Base-by-base conservation (phyloP, 2,329 filamentous ascomycete genomes). In the Erysiphe neolycopersici region DNA sequence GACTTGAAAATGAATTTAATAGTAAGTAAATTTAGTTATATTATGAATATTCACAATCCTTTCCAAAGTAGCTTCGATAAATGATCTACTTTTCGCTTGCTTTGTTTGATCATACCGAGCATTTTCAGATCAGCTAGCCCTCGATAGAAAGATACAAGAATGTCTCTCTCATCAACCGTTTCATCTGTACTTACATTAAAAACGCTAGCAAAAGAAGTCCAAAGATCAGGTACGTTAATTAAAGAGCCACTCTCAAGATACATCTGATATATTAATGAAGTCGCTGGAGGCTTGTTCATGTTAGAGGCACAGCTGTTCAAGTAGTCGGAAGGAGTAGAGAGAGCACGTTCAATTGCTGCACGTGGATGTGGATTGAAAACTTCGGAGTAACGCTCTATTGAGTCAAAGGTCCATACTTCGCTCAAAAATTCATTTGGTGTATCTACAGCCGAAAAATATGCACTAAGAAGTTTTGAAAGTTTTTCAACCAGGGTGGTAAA, bases 71-170 rank as follows among this genome's bases (percentile, higher is more conserved):
- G 66, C 64, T 94, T 95, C 35, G 82, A 76, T 51, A 95, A 64
- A 60, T 95, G 87, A 57, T 95, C 89, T 19, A 76, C 73, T 65
- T 92, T 93, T 65, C 85, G 93, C 61, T 78, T 80, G 55, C 79
- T 95, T 47, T 70, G 68, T 63, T 89, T 94, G 47, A 95, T 69
- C 60, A 94, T 78, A 8, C 89, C 89, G 53, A 98, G 65, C 44
- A 76, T 71, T 58, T 76, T 78, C 57, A 98, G 60, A 59, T 98
- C 89, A 0, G 87, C 82, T 48, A 95, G 59, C 5, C 72, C 80
- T 47, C 75, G 70, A 59, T 94, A 94, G 60, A 95, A 98, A 61
- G 80, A 62, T 37, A 83, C 73, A 60, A 83, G 65, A 8, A 66
- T 68, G 40, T 65, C 66, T 49, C 70, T 63, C 56, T 75, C 70